Evolutionary conservation across 2,329 filamentous ascomycete genomes (phyloP).

Genomic region (Pyrenophora teres): DNA sequence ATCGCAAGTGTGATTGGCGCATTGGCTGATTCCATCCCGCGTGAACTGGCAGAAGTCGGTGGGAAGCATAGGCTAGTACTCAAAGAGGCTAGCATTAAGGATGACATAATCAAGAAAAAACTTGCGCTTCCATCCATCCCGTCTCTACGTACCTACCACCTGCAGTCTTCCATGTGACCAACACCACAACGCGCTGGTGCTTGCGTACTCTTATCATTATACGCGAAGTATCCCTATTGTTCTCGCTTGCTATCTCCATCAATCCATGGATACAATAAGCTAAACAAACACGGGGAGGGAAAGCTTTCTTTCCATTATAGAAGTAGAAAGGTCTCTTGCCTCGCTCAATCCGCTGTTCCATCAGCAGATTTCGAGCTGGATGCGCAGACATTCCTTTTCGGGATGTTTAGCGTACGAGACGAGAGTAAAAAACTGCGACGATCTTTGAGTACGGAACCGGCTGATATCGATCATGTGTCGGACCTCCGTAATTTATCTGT

Average conservation of each 20-base stretch:
- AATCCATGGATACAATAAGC: background rate
- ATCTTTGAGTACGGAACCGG: conserved; percentile 50
- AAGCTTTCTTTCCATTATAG: background rate
- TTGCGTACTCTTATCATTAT: background rate
- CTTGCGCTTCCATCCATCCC: background rate
- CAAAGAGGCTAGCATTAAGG: background rate
- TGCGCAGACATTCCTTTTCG: conserved; percentile 17
- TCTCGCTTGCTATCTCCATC: background rate
- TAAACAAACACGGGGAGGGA: background rate
- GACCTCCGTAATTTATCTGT: conserved; percentile 48
- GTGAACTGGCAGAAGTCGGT: conserved; percentile 6
- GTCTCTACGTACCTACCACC: too few species aligned
- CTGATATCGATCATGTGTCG: conserved; percentile 33
- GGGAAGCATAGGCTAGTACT: background rate
- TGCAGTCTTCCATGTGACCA: background rate
- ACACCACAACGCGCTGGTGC: background rate
- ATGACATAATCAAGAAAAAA: conserved; percentile 16
- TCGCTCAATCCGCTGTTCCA: conserved; percentile 45
- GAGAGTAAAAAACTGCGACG: conserved; percentile 41
- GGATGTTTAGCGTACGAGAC: conserved; percentile 41
- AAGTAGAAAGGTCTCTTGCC: conserved; percentile 39
- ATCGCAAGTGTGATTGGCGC: conserved; percentile 1
- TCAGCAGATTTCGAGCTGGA: conserved; percentile 48
- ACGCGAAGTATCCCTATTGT: background rate
- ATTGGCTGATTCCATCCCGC: conserved; percentile 1